Evolutionary conservation across 768 basidiomycete genomes (phyloP), one percentile per base, ranked within the genome.

Genomic region (Gloeophyllum trabeum): DNA sequence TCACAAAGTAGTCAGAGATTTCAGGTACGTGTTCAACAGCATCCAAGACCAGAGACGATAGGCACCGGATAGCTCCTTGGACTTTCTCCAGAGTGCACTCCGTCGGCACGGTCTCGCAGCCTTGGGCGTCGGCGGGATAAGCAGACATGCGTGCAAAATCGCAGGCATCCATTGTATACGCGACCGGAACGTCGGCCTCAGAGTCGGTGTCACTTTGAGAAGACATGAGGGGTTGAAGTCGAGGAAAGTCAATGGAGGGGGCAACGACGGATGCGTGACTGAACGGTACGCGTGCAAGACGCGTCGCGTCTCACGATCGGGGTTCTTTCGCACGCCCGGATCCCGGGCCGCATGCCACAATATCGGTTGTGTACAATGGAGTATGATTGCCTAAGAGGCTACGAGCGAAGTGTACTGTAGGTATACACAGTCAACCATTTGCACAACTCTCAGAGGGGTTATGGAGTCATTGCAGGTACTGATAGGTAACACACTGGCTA

Each of bases 141-240:
- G 28, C 10, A 32, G 10, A 32, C 10, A 32, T 10, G 10, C 28
- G 28, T 32, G n/a, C n/a, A 1, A 28, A 24, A 3, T 24, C 32
- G 5, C 51, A 34, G 4, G 43, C 45, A 1, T 45, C 28, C n/a
- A 50, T 24, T 4, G 48, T 48, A 12, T 30, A 25, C 5, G 24
- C 22, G 5, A 51, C 22, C 16, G 18, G 23, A 16, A 13, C 38
- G 7, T 70, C 66, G 6, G 67, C 51, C 40, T 70, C 76, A 24
- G 73, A 70, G 48, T 81, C 80, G 14, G 78, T 77, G 40, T 75
- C 73, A 56, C 70, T 76, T 10, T 16, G 10, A 32, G 10, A 16
- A 32, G 28, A 32, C 28, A 32, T 32, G 35, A 20, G 24, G 48
- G 34, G 35, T 24, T 32, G 28, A 32, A 10, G 28, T 10, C 16